Base-by-base conservation (phyloP, 2,329 filamentous ascomycete genomes). In the Periconia sp. region DNA sequence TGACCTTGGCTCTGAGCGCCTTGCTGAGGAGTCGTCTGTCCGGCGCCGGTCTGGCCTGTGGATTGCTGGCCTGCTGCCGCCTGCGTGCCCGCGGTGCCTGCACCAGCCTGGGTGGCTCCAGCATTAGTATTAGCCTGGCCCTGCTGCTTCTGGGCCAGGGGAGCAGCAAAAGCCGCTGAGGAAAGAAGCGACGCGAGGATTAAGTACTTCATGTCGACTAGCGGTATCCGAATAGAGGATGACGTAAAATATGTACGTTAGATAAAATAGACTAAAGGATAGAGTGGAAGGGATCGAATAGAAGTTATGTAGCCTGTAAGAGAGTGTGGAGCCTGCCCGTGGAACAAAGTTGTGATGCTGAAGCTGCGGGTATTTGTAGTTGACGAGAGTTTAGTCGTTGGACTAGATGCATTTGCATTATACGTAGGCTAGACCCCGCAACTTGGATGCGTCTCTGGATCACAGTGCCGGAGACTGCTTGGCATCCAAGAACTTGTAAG, bases 131-230 rank as follows among this genome's bases (percentile, higher is more conserved):
- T 56, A 40, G 31, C 50, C 25, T 58, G 54, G 24, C 39, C 42
- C 21, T 51, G n/a, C n/a, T n/a, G n/a, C n/a, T n/a, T 41, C 45
- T 59, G 59, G 17, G 65, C 57, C 29, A 61, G 44, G 15, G 63
- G 65, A 48, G 58, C 65, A 46, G 63, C 65, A 35, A 67, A 50
- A 26, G 43, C 63, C 25, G 63, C 61, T 17, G 61, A 64, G 28
- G 57, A 54, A 39, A 67, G 60, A 31, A 68, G 57, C 36, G 65
- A 63, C 42, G 59, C 53, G 51, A 68, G 49, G 43, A 67, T 50
- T 52, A 65, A 59, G 57, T 66, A 67, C 61, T 67, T 67, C 65
- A 68, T 68, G 16, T 36, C 66, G 59, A 36, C 15, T 48, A 35
- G 15, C 13, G 25, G 35, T n/a, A 53, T 40, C 48, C 40, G 56